Evolutionary conservation across 768 basidiomycete genomes (phyloP).

Genomic region (Russula ochroleuca): DNA sequence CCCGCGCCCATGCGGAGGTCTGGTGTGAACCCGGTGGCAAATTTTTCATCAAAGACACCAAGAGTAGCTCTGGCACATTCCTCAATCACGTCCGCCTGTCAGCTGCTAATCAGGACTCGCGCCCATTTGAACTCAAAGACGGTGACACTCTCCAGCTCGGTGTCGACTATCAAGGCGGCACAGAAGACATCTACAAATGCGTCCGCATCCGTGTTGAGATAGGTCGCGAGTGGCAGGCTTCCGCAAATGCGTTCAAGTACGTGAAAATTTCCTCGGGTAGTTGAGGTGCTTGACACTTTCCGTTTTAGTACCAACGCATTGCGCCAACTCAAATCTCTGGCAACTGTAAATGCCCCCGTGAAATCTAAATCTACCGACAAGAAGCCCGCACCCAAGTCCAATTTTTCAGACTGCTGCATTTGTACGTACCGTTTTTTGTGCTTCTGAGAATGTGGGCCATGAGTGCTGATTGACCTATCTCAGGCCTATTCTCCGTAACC

Average conservation of each 20-base stretch:
- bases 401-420: conserved; percentile 86
- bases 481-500: conserved; percentile 77
- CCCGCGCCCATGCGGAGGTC: conserved; percentile 89
- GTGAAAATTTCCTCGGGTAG: conserved; percentile 28
- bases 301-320: conserved; percentile 61
- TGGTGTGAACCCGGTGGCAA: conserved; percentile 67
- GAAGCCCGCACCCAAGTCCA: conserved; percentile 33
- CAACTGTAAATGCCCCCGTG: conserved; percentile 36
- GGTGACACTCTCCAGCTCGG: conserved; percentile 94
- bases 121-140: conserved; percentile 76
- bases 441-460: background rate
- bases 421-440: conserved; percentile 48
- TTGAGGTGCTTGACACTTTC: background rate
- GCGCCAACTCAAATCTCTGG: conserved; percentile 74
- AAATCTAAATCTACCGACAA: conserved; percentile 28
- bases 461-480: background rate
- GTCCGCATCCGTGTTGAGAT: conserved; percentile 95
- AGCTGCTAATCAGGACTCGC: conserved; percentile 74
- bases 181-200: conserved; percentile 95
- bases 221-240: conserved; percentile 85
- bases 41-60: conserved; percentile 89
- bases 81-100: conserved; percentile 91
- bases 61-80: conserved; percentile 88
- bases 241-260: conserved; percentile 88
- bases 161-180: conserved; percentile 95